A percentile compares a stretch with the other conserved stretches of the same genome.
Evolutionary conservation across 2,329 filamentous ascomycete genomes (phyloP).

Genomic region (Colletotrichum sp.): DNA sequence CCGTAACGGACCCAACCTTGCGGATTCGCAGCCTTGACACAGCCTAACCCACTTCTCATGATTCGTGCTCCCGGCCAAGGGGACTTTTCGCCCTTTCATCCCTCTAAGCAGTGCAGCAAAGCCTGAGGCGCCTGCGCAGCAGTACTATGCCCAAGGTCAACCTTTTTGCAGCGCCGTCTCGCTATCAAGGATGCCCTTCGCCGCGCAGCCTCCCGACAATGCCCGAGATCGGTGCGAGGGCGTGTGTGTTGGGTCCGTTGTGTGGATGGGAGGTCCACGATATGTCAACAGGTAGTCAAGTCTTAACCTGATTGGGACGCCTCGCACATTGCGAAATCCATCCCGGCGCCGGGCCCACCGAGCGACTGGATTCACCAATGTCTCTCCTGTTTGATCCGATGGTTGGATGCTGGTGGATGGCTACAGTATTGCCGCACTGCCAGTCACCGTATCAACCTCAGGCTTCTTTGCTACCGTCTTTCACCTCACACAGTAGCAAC

Average conservation of each 20-base stretch:
- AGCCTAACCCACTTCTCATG: constrained; percentile 19
- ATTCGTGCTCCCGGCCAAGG: constrained; percentile 17
- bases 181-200: constrained; percentile 3
- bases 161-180: not conserved
- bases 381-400: constrained; percentile 21
- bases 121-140: not conserved
- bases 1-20: constrained; percentile 8
- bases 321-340: constrained; percentile 14
- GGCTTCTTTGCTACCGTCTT: not conserved
- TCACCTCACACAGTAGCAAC: not conserved
- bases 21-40: constrained; percentile 5
- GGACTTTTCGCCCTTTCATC: not conserved
- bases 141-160: not conserved
- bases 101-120: not conserved
- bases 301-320: constrained; percentile 20
- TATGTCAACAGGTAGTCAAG: constrained; percentile 14
- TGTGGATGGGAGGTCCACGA: constrained; percentile 12
- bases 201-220: constrained; percentile 19
- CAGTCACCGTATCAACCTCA: constrained; percentile 11
- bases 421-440: not conserved
- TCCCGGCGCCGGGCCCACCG: constrained; percentile 15
- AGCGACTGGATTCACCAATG: constrained; percentile 10
- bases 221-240: constrained; percentile 21
- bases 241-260: constrained; percentile 6
- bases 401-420: not conserved